phyloP scores from a whole-genome alignment of 2,329 filamentous ascomycete species.

The Akanthomyces muscarius region DNA sequence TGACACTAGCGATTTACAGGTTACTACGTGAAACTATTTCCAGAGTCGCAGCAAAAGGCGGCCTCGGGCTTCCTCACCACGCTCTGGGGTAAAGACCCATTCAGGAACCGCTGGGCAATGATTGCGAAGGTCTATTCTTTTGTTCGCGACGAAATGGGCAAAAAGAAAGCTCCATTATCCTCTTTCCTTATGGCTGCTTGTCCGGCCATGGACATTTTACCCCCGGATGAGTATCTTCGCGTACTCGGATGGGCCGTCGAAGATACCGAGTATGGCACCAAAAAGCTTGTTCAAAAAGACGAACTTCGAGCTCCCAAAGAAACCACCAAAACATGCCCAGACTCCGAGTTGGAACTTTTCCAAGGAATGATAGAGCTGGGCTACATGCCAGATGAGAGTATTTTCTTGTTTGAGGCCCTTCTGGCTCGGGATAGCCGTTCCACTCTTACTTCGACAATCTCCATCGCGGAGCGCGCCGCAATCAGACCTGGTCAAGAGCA shows the following conservation, averaged over 20 bases:
- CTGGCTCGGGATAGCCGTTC: neutral
- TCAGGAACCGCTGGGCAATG: constrained; percentile 49
- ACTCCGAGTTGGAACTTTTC: constrained; percentile 29
- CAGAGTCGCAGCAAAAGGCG: constrained; percentile 45
- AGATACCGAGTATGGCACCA: constrained; percentile 26
- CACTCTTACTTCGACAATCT: neutral
- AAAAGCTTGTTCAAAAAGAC: constrained; percentile 21
- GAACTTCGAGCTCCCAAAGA: neutral
- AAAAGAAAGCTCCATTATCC: constrained; percentile 42
- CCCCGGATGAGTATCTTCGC: constrained; percentile 42
- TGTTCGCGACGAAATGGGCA: constrained; percentile 47
- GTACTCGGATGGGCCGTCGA: constrained; percentile 43
- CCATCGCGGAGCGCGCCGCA: neutral
- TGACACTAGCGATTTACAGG: constrained; percentile 28
- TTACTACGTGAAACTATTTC: constrained; percentile 45
- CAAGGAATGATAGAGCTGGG: neutral
- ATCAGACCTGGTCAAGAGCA: neutral
- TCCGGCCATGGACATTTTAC: constrained; percentile 43
- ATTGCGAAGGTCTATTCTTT: constrained; percentile 53
- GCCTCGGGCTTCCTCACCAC: constrained; percentile 46
- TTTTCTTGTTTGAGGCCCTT: neutral
- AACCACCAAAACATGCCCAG: constrained; percentile 20
- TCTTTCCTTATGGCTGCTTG: constrained; percentile 43
- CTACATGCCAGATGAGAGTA: neutral
- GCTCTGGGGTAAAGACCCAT: constrained; percentile 48